Evolutionary conservation across 306 rosid species (phyloP).

Genomic region (Nissolia schottii): DNA sequence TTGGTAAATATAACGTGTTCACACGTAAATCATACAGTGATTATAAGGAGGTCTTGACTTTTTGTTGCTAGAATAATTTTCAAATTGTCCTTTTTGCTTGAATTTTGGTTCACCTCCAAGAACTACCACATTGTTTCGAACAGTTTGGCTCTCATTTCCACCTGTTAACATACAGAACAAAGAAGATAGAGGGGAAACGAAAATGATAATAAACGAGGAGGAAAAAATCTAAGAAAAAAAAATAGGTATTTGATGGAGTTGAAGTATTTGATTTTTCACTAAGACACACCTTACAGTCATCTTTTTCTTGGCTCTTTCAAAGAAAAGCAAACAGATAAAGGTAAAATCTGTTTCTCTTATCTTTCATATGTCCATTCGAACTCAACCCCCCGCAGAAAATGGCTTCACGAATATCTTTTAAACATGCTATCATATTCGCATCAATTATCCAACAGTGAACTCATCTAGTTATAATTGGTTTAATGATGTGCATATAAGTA

Average conservation of each 20-base stretch:
- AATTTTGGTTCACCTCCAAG: conserved; percentile 63
- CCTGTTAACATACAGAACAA: conserved; percentile 33
- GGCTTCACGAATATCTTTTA: conserved; percentile 13
- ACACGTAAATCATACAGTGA: conserved; percentile 62
- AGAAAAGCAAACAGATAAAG: neutral
- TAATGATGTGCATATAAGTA: neutral
- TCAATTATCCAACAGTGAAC: conserved; percentile 3
- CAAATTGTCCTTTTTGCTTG: conserved; percentile 35
- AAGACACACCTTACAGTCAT: conserved; percentile 6
- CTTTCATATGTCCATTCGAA: neutral
- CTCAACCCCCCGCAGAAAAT: neutral
- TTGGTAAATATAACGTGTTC: neutral
- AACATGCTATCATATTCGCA: neutral
- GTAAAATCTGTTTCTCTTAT: neutral
- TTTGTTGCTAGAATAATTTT: conserved; percentile 32
- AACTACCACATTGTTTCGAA: conserved; percentile 43
- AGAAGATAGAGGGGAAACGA: neutral
- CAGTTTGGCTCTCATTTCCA: conserved; percentile 28
- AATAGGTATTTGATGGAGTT: neutral
- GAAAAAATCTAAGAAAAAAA: neutral
- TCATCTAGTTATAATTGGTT: neutral
- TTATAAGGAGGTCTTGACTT: conserved; percentile 47
- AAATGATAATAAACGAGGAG: neutral
- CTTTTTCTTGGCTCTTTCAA: neutral
- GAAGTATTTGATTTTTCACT: neutral